Evolutionary conservation across 164 flowering plant genomes (phyloP), one percentile per base, ranked within the genome.

Genomic region (Warburgia ugandensis): DNA sequence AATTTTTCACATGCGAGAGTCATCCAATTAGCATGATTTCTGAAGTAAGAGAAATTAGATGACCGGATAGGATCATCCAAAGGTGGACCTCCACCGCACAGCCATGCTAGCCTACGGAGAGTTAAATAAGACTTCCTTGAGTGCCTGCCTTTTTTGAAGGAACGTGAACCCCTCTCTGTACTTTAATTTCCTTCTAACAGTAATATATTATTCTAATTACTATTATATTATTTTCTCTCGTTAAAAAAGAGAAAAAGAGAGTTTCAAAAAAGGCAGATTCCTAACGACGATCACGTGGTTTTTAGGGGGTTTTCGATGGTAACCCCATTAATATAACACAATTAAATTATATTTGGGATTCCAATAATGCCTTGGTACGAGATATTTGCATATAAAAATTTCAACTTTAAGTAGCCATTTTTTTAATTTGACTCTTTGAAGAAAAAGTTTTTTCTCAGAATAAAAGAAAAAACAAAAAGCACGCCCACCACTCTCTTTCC

Each of bases 311-410:
- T 50, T 21, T 50, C 23, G 54, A 50, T 36, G 29, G 31, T 19
- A 14, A 39, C 43, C 11, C 40, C 29, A 25, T 22, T 37, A 16
- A 50, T 17, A 25, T 23, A 13, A 36, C 19, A 20, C 35, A 32
- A 32, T 22, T 35, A 14, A 36, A 21, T 22, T n/a, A n/a, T 50
- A 32, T 30, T 50, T 36, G 54, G 54, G 43, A 50, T 50, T 50
- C 43, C 54, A 37, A 50, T 36, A 50, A 36, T 26, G 54, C 54
- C 29, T 50, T 50, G 54, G 43, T 37, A 37, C 14, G 54, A 35
- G 43, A 26, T 32, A 36, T 20, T 14, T 21, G 8, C 14, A 50
- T 9, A 36, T 33, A 36, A 50, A 50, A 38, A 25, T 16, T 31
- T 25, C 31, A 25, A 23, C 43, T 37, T 36, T 25, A 20, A 23